These are phyloP conservation scores for Xylaria sp. DNA, from an alignment of 2,329 filamentous ascomycete species.

Conservation along the genomic window DNA sequence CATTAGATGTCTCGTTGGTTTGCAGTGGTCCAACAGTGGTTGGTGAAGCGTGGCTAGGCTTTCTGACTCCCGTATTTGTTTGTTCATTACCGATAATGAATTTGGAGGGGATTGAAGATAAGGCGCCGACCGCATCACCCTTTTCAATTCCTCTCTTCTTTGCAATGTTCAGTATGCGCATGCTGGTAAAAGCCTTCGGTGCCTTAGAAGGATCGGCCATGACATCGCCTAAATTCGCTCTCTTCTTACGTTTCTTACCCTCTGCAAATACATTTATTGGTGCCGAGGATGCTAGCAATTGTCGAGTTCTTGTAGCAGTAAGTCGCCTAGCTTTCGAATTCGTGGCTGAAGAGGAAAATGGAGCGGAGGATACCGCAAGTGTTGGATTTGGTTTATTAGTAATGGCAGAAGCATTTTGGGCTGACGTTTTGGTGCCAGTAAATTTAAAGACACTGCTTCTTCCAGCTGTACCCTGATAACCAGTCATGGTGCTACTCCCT, in stretches of 20 bases:
- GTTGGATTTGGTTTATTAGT: constrained; percentile 31
- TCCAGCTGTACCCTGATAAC: constrained; percentile 52
- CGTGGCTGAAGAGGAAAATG: constrained; percentile 28
- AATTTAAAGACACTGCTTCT: constrained; percentile 39
- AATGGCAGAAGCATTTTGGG: not conserved
- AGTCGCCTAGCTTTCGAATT: constrained; percentile 41
- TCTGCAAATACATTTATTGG: constrained; percentile 58
- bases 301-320: constrained; percentile 45
- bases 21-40: not conserved
- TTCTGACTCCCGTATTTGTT: constrained; percentile 20
- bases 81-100: constrained; percentile 45
- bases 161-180: constrained; percentile 53
- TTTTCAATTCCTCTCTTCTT: constrained; percentile 56
- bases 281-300: constrained; percentile 26
- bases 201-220: constrained; percentile 55
- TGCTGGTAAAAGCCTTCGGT: constrained; percentile 54
- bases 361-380: constrained; percentile 15
- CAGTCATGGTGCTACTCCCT: constrained; percentile 42
- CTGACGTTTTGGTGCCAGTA: constrained; percentile 5
- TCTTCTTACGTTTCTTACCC: constrained; percentile 54
- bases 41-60: constrained; percentile 19
- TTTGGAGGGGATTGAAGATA: constrained; percentile 48
- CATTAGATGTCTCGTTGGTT: not conserved
- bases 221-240: constrained; percentile 51
- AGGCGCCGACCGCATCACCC: constrained; percentile 54